Percentiles rank a stretch among this genome's conserved stretches.
Evolutionary conservation across 352 stramenopile genomes (phyloP).

Genomic region (Pythium plurisporium): DNA sequence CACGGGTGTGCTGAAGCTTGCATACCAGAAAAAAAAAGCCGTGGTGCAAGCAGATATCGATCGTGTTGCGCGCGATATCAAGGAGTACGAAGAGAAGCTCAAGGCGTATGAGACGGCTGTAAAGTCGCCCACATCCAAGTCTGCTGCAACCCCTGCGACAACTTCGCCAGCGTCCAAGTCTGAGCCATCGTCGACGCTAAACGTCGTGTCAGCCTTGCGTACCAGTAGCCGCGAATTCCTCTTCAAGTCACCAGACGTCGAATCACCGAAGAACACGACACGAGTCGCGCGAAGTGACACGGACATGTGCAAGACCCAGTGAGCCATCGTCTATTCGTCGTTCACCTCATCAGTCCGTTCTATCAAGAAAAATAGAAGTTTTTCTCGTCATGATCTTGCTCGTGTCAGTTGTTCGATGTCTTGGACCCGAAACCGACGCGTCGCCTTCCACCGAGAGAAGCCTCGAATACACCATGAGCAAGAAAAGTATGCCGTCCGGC

Average conservation of each 20-base stretch:
- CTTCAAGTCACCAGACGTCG: conserved; percentile 14
- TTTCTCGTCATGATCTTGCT: neutral
- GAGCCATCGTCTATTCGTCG: no score
- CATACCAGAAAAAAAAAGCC: conserved; percentile 49
- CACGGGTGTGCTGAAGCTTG: conserved; percentile 33
- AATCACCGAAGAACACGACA: conserved; percentile 10
- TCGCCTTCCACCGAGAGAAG: no score
- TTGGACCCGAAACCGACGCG: neutral
- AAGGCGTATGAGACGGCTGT: conserved; percentile 23
- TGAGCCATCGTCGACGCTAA: neutral
- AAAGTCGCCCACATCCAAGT: conserved; percentile 10
- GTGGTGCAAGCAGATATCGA: conserved; percentile 27
- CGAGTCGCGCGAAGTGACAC: conserved; percentile 22
- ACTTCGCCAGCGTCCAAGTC: neutral
- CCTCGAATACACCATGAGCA: no score
- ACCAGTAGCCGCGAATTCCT: conserved; percentile 40
- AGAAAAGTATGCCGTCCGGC: conserved; percentile 8
- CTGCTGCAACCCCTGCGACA: neutral
- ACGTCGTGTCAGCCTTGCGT: neutral
- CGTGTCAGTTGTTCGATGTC: neutral
- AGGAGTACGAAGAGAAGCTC: conserved; percentile 31
- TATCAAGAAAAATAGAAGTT: no score
- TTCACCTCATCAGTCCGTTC: no score
- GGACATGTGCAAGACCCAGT: conserved; percentile 33
- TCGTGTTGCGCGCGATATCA: conserved; percentile 23